Base-by-base conservation (phyloP, 208 protist genomes). In the Acanthamoeba castellanii region DNA sequence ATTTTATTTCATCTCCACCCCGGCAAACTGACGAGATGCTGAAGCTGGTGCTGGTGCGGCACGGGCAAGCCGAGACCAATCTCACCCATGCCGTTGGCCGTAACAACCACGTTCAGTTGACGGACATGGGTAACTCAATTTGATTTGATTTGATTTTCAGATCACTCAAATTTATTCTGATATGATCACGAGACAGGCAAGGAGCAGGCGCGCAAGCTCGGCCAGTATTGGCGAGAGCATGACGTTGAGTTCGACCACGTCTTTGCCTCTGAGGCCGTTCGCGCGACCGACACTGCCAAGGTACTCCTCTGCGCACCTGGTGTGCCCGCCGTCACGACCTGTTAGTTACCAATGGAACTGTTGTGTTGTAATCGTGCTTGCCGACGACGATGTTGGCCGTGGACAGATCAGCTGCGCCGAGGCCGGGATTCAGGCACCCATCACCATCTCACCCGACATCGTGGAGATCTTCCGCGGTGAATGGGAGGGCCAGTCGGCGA, bases 211-310 rank as follows among this genome's bases (percentile, higher is more conserved):
- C 47, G 11, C n/a, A 89, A 89, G 50, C 82, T 89, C 5, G 82
- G 82, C 7, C 47, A 89, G 16, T 89, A 89, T 30, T 89, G 47
- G 52, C 47, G 55, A n/a, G 32, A 89, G n/a, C 82, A 89, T 47
- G 55, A 7, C 2, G 37, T 89, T 0, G 82, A 66, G 32, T 89
- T 89, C 32, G 82, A 89, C 82, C 55, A 89, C 45, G 50, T 89
- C 50, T 89, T 89, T 34, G 82, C 82, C 37, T 89, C 82, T 32
- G 82, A 68, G 82, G 82, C 82, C 82, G 82, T 89, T 34, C 82
- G 82, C 25, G 82, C 82, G 4, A 37, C n/a, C 32, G 82, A 89
- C 82, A 89, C 82, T 1, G 82, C 82, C 74, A 82, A 82, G 74
- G 74, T 82, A 2, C 37, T 7, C 47, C 30, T 30, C 30, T 45